phyloP scores from a whole-genome alignment of 331 rosid genomes.

The Rosa hybrid region DNA sequence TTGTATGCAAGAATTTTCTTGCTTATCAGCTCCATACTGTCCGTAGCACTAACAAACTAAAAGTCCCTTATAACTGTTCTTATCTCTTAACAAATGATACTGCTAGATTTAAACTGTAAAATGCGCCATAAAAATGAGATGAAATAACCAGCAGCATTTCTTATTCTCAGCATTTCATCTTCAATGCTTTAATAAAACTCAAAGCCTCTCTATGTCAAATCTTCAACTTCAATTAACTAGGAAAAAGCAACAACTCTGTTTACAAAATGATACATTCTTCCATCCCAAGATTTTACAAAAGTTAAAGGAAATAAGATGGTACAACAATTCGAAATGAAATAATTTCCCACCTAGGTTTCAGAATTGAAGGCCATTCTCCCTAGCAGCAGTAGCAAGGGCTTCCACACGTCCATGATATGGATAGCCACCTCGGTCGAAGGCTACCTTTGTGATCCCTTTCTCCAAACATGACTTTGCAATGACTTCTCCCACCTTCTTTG shows the following conservation, averaged over 20 bases:
- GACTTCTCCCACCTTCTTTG: constrained; percentile 86
- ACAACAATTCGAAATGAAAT: constrained; percentile 11
- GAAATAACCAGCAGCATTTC: background rate
- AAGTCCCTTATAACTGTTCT: background rate
- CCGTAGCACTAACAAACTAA: background rate
- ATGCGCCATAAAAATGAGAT: background rate
- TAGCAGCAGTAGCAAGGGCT: constrained; percentile 89
- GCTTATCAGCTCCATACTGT: background rate
- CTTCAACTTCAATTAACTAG: too few relatives aligned
- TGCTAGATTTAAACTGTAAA: background rate
- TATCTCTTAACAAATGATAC: background rate
- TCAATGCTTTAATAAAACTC: too few relatives aligned
- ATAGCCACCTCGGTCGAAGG: constrained; percentile 92
- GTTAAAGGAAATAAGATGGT: background rate
- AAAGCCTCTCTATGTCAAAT: too few relatives aligned
- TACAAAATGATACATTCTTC: too few relatives aligned
- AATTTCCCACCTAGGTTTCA: constrained; percentile 26
- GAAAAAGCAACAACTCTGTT: too few relatives aligned
- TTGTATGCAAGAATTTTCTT: background rate
- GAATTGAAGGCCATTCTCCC: constrained; percentile 87
- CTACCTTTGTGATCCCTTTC: constrained; percentile 92
- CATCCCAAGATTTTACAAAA: too few relatives aligned
- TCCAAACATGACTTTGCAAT: constrained; percentile 84
- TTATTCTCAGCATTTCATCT: background rate
- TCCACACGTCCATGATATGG: constrained; percentile 97